phyloP scores from a whole-genome alignment of 306 rosid species.

The Trifolium fragiferum region DNA sequence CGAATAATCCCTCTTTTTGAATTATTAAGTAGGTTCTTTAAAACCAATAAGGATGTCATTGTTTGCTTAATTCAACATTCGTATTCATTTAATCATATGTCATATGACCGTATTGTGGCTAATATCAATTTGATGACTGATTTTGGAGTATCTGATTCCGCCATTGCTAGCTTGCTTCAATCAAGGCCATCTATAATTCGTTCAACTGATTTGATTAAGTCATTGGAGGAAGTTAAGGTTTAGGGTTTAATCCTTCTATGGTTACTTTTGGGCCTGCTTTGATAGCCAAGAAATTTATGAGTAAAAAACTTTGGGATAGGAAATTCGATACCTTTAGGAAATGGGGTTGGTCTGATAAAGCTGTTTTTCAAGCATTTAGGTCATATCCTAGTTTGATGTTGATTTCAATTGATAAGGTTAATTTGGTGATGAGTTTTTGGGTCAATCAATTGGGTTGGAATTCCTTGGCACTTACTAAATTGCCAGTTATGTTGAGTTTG shows the following conservation, averaged over 20 bases:
- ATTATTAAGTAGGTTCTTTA: too few species aligned
- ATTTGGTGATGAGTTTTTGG: slow-evolving; percentile 45
- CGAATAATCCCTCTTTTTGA: too few species aligned
- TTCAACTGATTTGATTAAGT: not conserved
- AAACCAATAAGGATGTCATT: too few species aligned
- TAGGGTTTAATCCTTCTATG: slow-evolving; percentile 56
- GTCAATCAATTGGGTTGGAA: slow-evolving; percentile 47
- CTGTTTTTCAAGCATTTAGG: slow-evolving; percentile 39
- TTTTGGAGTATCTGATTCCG: not conserved
- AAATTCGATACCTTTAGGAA: slow-evolving; percentile 47
- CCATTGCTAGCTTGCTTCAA: not conserved
- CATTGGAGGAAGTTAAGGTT: slow-evolving; percentile 46
- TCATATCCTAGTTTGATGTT: slow-evolving; percentile 46
- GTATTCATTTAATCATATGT: too few species aligned
- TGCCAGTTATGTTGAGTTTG: not conserved
- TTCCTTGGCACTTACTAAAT: not conserved
- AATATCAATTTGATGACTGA: slow-evolving; percentile 9
- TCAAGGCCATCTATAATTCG: not conserved
- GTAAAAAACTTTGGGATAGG: slow-evolving; percentile 46
- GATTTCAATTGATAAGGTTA: slow-evolving; percentile 49
- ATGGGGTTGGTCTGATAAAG: slow-evolving; percentile 68
- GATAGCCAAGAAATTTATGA: too few species aligned
- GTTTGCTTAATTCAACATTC: too few species aligned
- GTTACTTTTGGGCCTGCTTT: slow-evolving; percentile 38
- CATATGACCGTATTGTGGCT: not conserved